Percentiles rank a stretch among this genome's conserved stretches.
These are phyloP conservation scores for Akanthomyces dipterigenus DNA, from an alignment of 2,329 filamentous ascomycete species.

Conservation along the genomic window DNA sequence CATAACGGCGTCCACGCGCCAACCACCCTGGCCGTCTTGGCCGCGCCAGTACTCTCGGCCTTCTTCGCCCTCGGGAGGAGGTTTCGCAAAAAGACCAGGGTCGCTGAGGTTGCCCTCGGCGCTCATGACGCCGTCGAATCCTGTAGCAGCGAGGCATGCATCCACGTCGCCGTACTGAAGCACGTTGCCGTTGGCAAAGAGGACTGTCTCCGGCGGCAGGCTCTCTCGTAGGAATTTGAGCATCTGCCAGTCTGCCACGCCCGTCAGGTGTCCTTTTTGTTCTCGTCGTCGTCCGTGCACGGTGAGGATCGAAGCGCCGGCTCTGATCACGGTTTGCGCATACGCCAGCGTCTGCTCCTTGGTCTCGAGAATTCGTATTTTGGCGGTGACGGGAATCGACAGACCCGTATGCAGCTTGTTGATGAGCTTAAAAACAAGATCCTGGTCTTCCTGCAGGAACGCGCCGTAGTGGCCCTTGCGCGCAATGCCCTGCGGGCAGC, in stretches of 20 bases:
- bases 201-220: conserved; percentile 77
- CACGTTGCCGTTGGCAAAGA: conserved; percentile 96
- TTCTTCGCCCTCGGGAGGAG: conserved; percentile 57
- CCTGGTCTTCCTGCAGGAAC: conserved; percentile 90
- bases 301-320: conserved; percentile 87
- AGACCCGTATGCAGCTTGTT: conserved; percentile 74
- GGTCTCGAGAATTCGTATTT: conserved; percentile 85
- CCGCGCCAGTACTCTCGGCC: conserved; percentile 83
- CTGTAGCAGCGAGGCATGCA: conserved; percentile 71
- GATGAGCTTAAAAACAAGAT: conserved; percentile 75
- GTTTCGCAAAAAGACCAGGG: conserved; percentile 72
- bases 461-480: conserved; percentile 85
- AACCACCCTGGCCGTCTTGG: conserved; percentile 71
- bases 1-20: conserved; percentile 79
- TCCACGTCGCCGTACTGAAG: conserved; percentile 73
- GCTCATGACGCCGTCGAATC: conserved; percentile 90
- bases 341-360: conserved; percentile 83
- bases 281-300: conserved; percentile 85
- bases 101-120: conserved; percentile 94
- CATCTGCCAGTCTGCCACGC: conserved; percentile 84
- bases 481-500: conserved; percentile 94
- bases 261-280: conserved; percentile 94
- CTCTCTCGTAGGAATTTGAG: conserved; percentile 77
- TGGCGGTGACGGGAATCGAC: conserved; percentile 81
- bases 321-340: conserved; percentile 75